A percentile compares a stretch with the other conserved stretches of the same genome.
These are phyloP conservation scores for Microstegium vimineum DNA, from an alignment of 176 grass and related monocot genomes.

Conservation along the genomic window DNA sequence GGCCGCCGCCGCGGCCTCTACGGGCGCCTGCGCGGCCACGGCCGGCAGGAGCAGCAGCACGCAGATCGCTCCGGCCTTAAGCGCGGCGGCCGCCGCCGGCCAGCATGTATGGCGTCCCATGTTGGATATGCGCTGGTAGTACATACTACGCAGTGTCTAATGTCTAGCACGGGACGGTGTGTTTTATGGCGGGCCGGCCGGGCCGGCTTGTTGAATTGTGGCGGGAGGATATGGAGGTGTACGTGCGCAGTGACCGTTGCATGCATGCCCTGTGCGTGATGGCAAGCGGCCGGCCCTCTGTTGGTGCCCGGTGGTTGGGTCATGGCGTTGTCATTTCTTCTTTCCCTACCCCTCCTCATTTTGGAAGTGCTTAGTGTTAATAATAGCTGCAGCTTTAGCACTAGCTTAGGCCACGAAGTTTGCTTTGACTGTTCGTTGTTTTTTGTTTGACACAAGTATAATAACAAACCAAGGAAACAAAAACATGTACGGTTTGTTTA, in stretches of 20 bases:
- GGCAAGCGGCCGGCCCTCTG: not conserved
- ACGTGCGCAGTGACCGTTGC: not conserved
- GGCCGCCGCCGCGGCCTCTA: not conserved
- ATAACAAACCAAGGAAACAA: too few species aligned
- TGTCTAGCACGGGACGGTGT: not conserved
- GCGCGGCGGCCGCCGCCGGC: not conserved
- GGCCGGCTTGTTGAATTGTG: not conserved
- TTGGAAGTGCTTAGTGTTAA: not conserved
- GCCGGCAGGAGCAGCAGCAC: conserved; percentile 5
- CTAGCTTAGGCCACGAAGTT: too few species aligned
- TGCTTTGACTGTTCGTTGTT: too few species aligned
- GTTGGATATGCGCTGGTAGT: not conserved
- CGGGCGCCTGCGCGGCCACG: conserved; percentile 19
- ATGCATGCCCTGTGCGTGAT: conserved; percentile 8
- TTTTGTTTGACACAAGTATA: too few species aligned
- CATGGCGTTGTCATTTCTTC: not conserved
- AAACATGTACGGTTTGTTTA: too few species aligned
- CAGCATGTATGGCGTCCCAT: not conserved
- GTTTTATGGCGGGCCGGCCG: not conserved
- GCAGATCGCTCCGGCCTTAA: not conserved
- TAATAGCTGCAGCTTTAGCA: too few species aligned
- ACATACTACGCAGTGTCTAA: not conserved
- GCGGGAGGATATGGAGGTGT: not conserved
- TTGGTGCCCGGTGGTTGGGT: conserved; percentile 46
- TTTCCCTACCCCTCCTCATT: not conserved